Evolutionary conservation across 2,329 filamentous ascomycete genomes (phyloP).

Genomic region (Venturia oleaginea): DNA sequence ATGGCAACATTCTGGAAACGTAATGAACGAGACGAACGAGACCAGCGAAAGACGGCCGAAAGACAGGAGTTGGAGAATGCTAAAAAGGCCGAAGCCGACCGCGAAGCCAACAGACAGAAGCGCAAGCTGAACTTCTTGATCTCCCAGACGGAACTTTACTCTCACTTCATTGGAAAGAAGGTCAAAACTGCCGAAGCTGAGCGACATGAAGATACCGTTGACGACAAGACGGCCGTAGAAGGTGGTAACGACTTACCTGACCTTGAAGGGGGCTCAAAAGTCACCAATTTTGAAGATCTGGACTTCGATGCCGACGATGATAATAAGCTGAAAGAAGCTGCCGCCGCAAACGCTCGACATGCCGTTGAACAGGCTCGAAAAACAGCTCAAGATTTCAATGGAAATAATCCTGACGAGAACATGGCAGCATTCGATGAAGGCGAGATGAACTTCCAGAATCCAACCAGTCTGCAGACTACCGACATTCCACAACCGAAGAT

Average conservation of each 20-base stretch:
- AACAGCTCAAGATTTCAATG: conserved; percentile 85
- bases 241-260: neutral
- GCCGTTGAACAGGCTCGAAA: conserved; percentile 91
- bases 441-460: conserved; percentile 99
- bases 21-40: conserved; percentile 94
- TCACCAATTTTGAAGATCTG: conserved; percentile 88
- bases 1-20: conserved; percentile 99
- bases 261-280: conserved; percentile 47
- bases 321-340: conserved; percentile 66
- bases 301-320: conserved; percentile 96
- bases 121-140: conserved; percentile 99
- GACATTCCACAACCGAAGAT: conserved; percentile 92
- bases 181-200: conserved; percentile 97
- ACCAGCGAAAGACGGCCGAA: conserved; percentile 87
- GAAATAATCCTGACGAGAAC: conserved; percentile 29
- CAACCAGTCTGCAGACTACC: conserved; percentile 85
- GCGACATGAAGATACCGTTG: conserved; percentile 67
- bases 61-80: conserved; percentile 94
- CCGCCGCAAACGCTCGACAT: conserved; percentile 91
- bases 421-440: conserved; percentile 78
- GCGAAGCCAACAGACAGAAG: conserved; percentile 94
- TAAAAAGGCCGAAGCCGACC: conserved; percentile 91
- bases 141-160: conserved; percentile 96
- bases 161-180: conserved; percentile 98
- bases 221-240: conserved; percentile 31